Percentiles rank a stretch among this genome's conserved stretches.
Conservation (phyloP, 176 grass and related monocot genomes). For the Ananas comosus region DNA sequence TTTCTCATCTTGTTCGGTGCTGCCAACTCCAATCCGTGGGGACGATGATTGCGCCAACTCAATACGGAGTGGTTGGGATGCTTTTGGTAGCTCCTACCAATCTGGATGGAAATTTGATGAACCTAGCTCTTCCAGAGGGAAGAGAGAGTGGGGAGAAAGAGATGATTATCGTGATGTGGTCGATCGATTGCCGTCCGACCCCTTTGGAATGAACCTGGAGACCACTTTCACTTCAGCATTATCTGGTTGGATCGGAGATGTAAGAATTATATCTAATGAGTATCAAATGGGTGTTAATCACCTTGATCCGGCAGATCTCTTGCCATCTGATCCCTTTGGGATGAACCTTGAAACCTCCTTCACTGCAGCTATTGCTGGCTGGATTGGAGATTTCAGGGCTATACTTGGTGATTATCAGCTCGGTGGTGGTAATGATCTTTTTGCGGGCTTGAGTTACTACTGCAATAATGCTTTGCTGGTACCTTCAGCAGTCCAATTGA, state of each 20-base stretch:
- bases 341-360: conserved; percentile 51
- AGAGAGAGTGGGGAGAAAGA: conserved; percentile 13
- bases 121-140: conserved; percentile 17
- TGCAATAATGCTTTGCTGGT: conserved; percentile 25
- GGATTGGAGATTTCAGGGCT: conserved; percentile 22
- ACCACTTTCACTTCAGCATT: conserved; percentile 30
- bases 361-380: conserved; percentile 34
- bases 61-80: not conserved
- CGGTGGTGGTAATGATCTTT: not conserved
- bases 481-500: conserved; percentile 17
- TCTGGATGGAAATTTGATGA: conserved; percentile 14
- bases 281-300: not conserved
- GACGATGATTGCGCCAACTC: conserved; percentile 27
- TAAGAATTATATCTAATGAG: conserved; percentile 11
- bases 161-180: conserved; percentile 32
- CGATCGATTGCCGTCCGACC: conserved; percentile 44
- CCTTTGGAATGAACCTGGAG: conserved; percentile 69
- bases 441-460: conserved; percentile 27
- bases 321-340: conserved; percentile 61
- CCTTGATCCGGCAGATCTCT: conserved; percentile 33
- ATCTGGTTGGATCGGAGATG: conserved; percentile 32
- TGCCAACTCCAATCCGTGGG: conserved; percentile 6
- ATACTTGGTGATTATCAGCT: conserved; percentile 12
- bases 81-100: conserved; percentile 6
- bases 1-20: conserved; percentile 38